Evolutionary conservation across 1,284 basidiomycete genomes (phyloP).

Genomic region (Macrocystidia cucumis): DNA sequence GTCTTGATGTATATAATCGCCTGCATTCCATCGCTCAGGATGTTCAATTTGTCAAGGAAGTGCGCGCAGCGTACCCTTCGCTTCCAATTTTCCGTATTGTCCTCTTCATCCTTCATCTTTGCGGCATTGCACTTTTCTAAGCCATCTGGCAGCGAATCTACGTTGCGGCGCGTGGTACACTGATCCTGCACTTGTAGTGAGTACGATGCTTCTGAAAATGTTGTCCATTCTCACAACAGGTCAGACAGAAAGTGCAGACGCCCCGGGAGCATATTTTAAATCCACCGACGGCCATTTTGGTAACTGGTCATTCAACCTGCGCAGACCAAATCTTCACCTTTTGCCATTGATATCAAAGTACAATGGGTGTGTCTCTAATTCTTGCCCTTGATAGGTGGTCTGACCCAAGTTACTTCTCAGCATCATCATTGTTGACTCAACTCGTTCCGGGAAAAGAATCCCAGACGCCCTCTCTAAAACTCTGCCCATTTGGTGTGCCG

Average conservation of each 20-base stretch:
- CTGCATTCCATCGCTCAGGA: constrained; percentile 82
- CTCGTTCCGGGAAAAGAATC: constrained; percentile 87
- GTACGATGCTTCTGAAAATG: no score
- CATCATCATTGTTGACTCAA: constrained; percentile 87
- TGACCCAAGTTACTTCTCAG: constrained; percentile 28
- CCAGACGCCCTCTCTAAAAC: constrained; percentile 96
- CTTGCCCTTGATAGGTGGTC: background rate
- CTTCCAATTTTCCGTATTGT: constrained; percentile 61
- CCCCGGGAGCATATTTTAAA: constrained; percentile 89
- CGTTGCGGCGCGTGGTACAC: constrained; percentile 95
- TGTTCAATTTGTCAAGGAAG: constrained; percentile 56
- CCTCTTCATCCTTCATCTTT: constrained; percentile 1
- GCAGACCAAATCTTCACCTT: constrained; percentile 82
- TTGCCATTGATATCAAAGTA: constrained; percentile 48
- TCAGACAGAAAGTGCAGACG: constrained; percentile 12
- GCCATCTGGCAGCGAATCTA: constrained; percentile 65
- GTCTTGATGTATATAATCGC: constrained; percentile 76
- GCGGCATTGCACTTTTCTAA: constrained; percentile 1
- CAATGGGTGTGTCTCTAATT: constrained; percentile 43
- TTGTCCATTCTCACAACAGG: no score
- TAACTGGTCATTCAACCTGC: constrained; percentile 83
- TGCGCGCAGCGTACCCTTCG: constrained; percentile 47
- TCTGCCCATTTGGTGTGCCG: constrained; percentile 92
- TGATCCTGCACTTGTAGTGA: constrained; percentile 53
- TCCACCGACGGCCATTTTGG: constrained; percentile 92